Conservation (phyloP, 2,329 filamentous ascomycete genomes). For the Camillea tinctor region DNA sequence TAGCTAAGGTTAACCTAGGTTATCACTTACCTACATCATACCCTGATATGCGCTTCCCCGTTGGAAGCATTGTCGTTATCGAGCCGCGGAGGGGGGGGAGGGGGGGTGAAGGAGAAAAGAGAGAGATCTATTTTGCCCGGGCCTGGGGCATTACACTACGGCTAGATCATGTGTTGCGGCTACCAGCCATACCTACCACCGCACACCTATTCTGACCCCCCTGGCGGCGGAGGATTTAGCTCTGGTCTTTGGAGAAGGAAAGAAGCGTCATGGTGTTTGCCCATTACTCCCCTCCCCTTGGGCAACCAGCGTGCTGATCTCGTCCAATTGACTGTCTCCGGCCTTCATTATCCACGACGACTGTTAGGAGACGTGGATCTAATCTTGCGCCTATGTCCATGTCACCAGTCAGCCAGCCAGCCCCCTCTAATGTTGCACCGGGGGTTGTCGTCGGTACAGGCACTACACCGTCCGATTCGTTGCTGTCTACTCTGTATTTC, state of each 20-base stretch:
- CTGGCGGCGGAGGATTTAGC: conserved; percentile 3
- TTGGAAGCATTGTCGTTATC: not conserved
- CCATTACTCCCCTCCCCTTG: not conserved
- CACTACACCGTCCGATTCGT: conserved; percentile 19
- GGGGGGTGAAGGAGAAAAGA: no score
- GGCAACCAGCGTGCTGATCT: conserved; percentile 8
- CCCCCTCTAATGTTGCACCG: conserved; percentile 20
- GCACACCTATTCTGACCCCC: conserved; percentile 6
- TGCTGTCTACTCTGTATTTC: conserved; percentile 10
- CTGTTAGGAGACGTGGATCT: conserved; percentile 13
- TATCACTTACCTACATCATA: not conserved
- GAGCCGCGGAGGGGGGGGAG: not conserved
- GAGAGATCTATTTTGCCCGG: no score
- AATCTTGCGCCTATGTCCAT: conserved; percentile 14
- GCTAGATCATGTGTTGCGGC: not conserved
- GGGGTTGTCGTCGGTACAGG: conserved; percentile 10
- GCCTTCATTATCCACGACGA: conserved; percentile 12
- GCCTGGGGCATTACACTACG: not conserved
- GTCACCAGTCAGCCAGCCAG: conserved; percentile 13
- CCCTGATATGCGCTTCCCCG: not conserved
- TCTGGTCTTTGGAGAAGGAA: not conserved
- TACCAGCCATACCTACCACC: not conserved
- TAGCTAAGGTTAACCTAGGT: not conserved
- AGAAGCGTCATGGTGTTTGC: conserved; percentile 6
- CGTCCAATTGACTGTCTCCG: conserved; percentile 2